A percentile compares a stretch with the other conserved stretches of the same genome.
phyloP scores from a whole-genome alignment of 228 moss, liverwort and hornwort genomes.

The Sphagnum fallax region DNA sequence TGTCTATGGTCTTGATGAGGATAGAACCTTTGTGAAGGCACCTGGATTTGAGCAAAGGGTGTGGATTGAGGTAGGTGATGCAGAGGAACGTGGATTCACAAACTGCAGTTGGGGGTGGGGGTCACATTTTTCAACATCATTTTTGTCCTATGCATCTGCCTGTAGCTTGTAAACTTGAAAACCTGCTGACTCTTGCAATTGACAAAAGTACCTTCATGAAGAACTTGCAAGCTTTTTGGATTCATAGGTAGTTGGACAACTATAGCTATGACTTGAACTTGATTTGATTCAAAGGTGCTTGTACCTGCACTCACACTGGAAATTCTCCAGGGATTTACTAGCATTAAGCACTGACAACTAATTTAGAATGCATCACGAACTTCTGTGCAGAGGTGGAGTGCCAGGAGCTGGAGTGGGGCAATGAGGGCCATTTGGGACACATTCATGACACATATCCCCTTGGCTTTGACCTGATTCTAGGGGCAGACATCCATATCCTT shows the following conservation, averaged over 20 bases:
- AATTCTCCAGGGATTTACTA: too few relatives aligned
- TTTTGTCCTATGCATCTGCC: too few relatives aligned
- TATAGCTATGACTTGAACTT: not conserved
- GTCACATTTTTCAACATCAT: not conserved
- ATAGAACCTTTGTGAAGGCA: not conserved
- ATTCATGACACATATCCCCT: slow-evolving; percentile 49
- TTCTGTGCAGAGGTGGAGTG: slow-evolving; percentile 50
- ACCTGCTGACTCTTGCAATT: too few relatives aligned
- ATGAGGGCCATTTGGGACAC: slow-evolving; percentile 37
- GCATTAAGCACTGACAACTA: too few relatives aligned
- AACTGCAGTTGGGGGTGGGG: slow-evolving; percentile 1
- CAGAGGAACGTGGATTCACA: slow-evolving; percentile 83
- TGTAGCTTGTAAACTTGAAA: too few relatives aligned
- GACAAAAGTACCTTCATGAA: too few relatives aligned
- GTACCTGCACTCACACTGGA: too few relatives aligned
- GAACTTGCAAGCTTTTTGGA: too few relatives aligned
- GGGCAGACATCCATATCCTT: slow-evolving; percentile 98
- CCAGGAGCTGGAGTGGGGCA: slow-evolving; percentile 81
- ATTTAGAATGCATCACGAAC: too few relatives aligned
- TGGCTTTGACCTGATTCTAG: slow-evolving; percentile 79
- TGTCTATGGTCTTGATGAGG: too few relatives aligned
- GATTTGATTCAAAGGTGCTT: not conserved
- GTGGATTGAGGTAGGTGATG: slow-evolving; percentile 53
- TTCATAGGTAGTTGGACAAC: too few relatives aligned
- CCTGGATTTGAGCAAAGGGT: not conserved